Conservation (phyloP, 768 basidiomycete genomes). For the Cystofilobasidium bisporidii region DNA sequence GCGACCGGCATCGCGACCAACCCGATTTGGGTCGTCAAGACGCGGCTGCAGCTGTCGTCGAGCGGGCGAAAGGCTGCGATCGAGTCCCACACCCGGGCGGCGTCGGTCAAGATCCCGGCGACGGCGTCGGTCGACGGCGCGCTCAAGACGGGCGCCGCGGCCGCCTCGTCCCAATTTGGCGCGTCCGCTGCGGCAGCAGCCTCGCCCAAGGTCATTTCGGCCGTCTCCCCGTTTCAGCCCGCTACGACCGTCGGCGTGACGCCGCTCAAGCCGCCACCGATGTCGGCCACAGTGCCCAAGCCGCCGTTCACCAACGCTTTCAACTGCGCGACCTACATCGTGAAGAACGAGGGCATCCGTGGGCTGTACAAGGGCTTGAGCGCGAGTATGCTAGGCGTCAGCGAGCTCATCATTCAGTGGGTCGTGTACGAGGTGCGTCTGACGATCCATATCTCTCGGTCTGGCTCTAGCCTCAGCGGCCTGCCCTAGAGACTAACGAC, state of each 20-base stretch:
- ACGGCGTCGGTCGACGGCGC: constrained; percentile 16
- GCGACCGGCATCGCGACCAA: constrained; percentile 84
- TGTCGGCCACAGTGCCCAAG: neutral
- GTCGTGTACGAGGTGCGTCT: constrained; percentile 65
- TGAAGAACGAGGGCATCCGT: constrained; percentile 65
- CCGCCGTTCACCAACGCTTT: constrained; percentile 28
- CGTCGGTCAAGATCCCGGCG: constrained; percentile 29
- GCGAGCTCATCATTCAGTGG: constrained; percentile 96
- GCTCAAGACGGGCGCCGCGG: neutral
- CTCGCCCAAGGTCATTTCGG: neutral
- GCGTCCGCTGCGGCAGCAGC: too few relatives aligned
- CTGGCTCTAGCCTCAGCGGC: neutral
- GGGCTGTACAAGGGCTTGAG: constrained; percentile 94
- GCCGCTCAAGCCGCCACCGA: constrained; percentile 1
- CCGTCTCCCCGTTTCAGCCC: constrained; percentile 10
- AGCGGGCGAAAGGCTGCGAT: constrained; percentile 23
- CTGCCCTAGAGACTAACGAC: neutral
- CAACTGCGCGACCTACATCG: constrained; percentile 53
- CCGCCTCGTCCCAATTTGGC: neutral
- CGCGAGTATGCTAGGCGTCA: constrained; percentile 89
- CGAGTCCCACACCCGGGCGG: constrained; percentile 35
- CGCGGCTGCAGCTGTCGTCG: constrained; percentile 67
- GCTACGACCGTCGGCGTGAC: neutral
- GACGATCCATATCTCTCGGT: too few relatives aligned
- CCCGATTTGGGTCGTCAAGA: constrained; percentile 99